Conservation (phyloP, 2,329 filamentous ascomycete genomes). For the Malbranchea zuffiana region DNA sequence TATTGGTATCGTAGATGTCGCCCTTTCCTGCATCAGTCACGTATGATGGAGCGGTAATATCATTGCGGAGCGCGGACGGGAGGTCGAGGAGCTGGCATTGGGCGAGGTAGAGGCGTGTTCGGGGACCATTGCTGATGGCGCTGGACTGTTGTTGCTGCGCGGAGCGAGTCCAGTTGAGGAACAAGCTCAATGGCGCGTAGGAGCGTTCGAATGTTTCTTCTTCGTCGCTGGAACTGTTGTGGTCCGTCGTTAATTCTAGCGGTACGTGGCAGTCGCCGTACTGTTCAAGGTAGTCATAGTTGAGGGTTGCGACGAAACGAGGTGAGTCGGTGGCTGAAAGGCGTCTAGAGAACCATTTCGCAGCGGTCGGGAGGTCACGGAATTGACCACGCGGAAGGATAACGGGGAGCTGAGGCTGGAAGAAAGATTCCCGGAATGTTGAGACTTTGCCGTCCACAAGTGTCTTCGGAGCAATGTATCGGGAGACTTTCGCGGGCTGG, state of each 20-base stretch:
- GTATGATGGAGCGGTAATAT: constrained; percentile 57
- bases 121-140: constrained; percentile 17
- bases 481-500: neutral
- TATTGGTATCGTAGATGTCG: constrained; percentile 73
- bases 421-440: constrained; percentile 44
- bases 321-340: constrained; percentile 24
- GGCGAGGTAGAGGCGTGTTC: constrained; percentile 62
- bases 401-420: constrained; percentile 43
- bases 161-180: constrained; percentile 44
- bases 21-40: constrained; percentile 57
- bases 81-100: constrained; percentile 65
- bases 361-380: constrained; percentile 41
- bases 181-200: constrained; percentile 47
- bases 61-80: constrained; percentile 49
- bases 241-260: constrained; percentile 43
- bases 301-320: constrained; percentile 24
- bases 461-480: constrained; percentile 18
- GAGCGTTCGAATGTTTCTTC: constrained; percentile 35
- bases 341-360: constrained; percentile 48
- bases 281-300: constrained; percentile 35
- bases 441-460: constrained; percentile 30
- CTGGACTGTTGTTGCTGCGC: constrained; percentile 16
- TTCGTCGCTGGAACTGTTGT: neutral
- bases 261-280: constrained; percentile 44
- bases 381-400: constrained; percentile 40